Percentiles rank a stretch among this genome's conserved stretches.
Conservation (phyloP, 768 basidiomycete genomes). For the Mycena kentingensis region DNA sequence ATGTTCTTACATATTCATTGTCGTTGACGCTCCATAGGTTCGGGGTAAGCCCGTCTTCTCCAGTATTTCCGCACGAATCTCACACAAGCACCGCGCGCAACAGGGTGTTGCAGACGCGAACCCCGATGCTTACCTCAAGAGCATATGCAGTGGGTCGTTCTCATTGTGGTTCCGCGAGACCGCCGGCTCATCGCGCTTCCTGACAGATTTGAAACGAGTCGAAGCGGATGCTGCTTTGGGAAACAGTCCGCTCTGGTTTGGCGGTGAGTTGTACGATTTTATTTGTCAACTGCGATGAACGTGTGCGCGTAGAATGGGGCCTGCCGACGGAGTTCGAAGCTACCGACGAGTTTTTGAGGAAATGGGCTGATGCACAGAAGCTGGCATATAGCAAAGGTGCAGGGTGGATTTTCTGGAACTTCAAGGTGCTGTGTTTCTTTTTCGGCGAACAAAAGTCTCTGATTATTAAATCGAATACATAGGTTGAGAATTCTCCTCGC, state of each 20-base stretch:
- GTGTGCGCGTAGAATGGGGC: conserved; percentile 48
- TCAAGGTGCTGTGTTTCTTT: too few species aligned
- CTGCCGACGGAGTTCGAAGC: conserved; percentile 58
- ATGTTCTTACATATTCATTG: not conserved
- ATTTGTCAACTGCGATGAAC: not conserved
- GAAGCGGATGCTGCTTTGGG: conserved; percentile 45
- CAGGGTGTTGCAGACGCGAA: conserved; percentile 73
- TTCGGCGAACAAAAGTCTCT: too few species aligned
- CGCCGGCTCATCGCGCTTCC: not conserved
- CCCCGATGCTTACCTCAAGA: conserved; percentile 62
- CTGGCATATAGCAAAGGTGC: conserved; percentile 50
- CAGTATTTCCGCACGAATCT: conserved; percentile 9
- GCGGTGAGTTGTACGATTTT: conserved; percentile 20
- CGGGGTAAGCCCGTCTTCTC: conserved; percentile 44
- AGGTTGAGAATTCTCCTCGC: conserved; percentile 52
- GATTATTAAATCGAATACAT: too few species aligned
- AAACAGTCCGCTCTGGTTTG: conserved; percentile 55
- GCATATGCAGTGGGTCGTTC: conserved; percentile 64
- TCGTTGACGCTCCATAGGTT: conserved; percentile 41
- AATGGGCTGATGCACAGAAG: conserved; percentile 70
- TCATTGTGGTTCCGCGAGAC: not conserved
- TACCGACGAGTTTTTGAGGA: conserved; percentile 49
- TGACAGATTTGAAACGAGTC: conserved; percentile 60
- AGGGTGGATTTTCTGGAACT: conserved; percentile 75
- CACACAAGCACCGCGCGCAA: too few species aligned